These are phyloP conservation scores for Poterioochromonas sp. DNA, from an alignment of 352 stramenopile species.

Conservation along the genomic window DNA sequence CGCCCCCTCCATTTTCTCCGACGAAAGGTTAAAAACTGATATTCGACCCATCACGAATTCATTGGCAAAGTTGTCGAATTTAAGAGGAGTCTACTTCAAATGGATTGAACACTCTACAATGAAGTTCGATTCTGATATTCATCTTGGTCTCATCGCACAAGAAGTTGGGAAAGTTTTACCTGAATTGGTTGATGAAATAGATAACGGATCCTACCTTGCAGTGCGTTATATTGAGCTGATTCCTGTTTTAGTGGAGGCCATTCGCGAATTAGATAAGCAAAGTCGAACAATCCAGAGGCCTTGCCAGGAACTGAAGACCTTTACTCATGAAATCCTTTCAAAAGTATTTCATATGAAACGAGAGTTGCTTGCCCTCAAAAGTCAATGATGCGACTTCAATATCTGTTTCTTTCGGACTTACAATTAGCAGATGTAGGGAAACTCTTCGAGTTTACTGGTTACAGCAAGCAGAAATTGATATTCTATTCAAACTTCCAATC, in stretches of 20 bases:
- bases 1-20: background rate
- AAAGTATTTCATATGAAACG: too few species aligned
- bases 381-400: background rate
- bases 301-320: too few species aligned
- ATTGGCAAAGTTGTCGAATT: background rate
- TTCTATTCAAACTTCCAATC: constrained; percentile 88
- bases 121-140: background rate
- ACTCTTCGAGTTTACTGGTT: background rate
- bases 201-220: background rate
- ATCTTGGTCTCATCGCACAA: constrained; percentile 24
- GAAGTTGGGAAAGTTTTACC: constrained; percentile 7
- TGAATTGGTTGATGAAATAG: background rate
- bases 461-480: too few species aligned
- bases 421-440: background rate
- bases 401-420: background rate
- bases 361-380: background rate
- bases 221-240: constrained; percentile 22
- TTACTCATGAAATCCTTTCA: too few species aligned
- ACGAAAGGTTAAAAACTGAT: background rate
- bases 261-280: background rate
- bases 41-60: background rate
- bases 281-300: background rate
- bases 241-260: background rate
- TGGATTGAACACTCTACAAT: background rate
- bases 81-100: background rate